Base-by-base conservation (phyloP, 495 filamentous ascomycete species). In the Elasticomyces elasticus region DNA sequence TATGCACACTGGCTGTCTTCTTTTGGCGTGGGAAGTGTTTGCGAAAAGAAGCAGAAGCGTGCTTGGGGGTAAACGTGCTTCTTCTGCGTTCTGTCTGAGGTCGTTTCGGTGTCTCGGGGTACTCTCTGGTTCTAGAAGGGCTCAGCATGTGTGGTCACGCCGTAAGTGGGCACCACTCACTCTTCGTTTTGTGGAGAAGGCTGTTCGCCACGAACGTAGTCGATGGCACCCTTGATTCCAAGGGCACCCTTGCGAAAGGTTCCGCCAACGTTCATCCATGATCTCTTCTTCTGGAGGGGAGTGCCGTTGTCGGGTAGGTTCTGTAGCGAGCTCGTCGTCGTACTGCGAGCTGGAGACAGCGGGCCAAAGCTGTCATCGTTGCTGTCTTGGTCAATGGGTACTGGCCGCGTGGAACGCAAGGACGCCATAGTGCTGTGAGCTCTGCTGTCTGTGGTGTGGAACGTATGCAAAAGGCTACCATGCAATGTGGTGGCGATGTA, bases 271-370 rank as follows among this genome's bases (percentile, higher is more conserved):
- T 24, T 51, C 5, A 51, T 15, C 48, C 48, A 51, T 9, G 48
- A 51, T 19, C 26, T 40, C 33, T 51, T 51, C 30, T 40, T 51
- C 5, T 51, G 37, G 30, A 17, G 31, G 13, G 24, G 20, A 6
- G 27, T 6, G 24, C 15, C 40, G 5, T 7, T 51, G 7, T 51
- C 48, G 30, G 40, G 48, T 19, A 12, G 37, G 31, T 27, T 10
- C 17, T 51, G 48, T 40, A 51, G 33, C 5, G 48, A 30, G 19
- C n/a, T n/a, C n/a, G n/a, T n/a, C n/a, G n/a, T n/a, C n/a, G n/a
- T n/a, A n/a, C 40, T 9, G 20, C 25, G 30, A 26, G 48, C 48
- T 10, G 48, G 30, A 20, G 48, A 51, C 24, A 25, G 27, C 15
- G 42, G 20, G 19, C 20, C 42, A 23, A 23, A 26, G 28, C 5